Percentiles rank a stretch among this genome's conserved stretches.
Evolutionary conservation across 768 basidiomycete genomes (phyloP).

Genomic region (Leucogyrophana mollusca): DNA sequence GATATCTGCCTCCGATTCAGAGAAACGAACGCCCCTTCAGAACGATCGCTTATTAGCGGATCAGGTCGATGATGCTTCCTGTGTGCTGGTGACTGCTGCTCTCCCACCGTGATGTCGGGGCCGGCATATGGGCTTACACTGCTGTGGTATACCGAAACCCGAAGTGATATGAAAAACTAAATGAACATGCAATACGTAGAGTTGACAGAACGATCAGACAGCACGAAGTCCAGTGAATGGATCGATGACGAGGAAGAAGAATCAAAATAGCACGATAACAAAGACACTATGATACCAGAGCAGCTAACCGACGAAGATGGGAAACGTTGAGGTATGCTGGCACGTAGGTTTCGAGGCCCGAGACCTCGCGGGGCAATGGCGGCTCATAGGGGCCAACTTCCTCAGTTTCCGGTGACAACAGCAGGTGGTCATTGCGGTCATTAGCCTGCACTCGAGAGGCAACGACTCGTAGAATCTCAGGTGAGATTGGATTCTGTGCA

Average conservation of each 20-base stretch:
- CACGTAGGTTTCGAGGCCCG: slow-evolving; percentile 94
- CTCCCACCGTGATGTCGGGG: too few species aligned
- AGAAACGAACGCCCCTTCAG: slow-evolving; percentile 30
- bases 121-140: too few species aligned
- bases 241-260: slow-evolving; percentile 3
- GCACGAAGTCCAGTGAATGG: slow-evolving; percentile 8
- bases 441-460: slow-evolving; percentile 94
- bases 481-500: slow-evolving; percentile 87
- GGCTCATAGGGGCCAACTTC: slow-evolving; percentile 96
- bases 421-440: slow-evolving; percentile 94
- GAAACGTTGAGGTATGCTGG: slow-evolving; percentile 90
- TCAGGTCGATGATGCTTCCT: slow-evolving; percentile 56
- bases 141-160: too few species aligned
- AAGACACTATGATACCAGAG: slow-evolving; percentile 66
- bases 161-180: too few species aligned
- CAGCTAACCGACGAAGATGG: slow-evolving; percentile 83
- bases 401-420: slow-evolving; percentile 94
- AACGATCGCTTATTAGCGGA: slow-evolving; percentile 48
- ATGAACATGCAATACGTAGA: slow-evolving; percentile 15
- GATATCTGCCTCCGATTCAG: slow-evolving; percentile 21
- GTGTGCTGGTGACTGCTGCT: slow-evolving; percentile 14
- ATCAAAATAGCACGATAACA: background rate
- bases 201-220: slow-evolving; percentile 9
- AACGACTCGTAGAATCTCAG: slow-evolving; percentile 95
- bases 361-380: slow-evolving; percentile 91